Evolutionary conservation across 2,329 filamentous ascomycete genomes (phyloP).

Genomic region (Trichoderma sp.): DNA sequence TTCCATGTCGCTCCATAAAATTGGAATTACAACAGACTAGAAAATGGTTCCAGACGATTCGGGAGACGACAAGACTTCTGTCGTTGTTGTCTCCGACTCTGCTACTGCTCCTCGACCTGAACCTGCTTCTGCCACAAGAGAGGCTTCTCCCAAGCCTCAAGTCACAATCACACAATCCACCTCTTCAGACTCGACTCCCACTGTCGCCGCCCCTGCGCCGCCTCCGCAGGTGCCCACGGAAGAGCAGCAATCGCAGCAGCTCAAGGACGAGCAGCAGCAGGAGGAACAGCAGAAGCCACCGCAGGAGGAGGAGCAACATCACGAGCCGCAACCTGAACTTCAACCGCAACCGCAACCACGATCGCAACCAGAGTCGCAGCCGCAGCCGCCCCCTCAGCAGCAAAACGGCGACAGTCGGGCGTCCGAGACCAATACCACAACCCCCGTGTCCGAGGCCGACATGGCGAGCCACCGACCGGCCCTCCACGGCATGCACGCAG

Average conservation of each 20-base stretch:
- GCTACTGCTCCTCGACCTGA: conserved; percentile 27
- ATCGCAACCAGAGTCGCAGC: conserved; percentile 23
- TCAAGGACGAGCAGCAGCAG: neutral
- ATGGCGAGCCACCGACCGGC: conserved; percentile 37
- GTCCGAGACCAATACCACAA: conserved; percentile 28
- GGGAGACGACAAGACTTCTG: conserved; percentile 27
- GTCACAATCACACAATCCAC: neutral
- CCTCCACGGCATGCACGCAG: conserved; percentile 31
- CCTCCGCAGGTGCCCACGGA: neutral
- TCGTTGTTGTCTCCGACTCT: conserved; percentile 20
- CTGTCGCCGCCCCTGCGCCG: conserved; percentile 22
- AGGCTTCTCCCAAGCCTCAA: conserved; percentile 18
- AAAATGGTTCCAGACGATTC: conserved; percentile 33
- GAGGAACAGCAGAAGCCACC: conserved; percentile 20
- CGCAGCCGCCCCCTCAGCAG: conserved; percentile 28
- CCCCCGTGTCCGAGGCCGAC: conserved; percentile 27
- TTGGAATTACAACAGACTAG: conserved; percentile 33
- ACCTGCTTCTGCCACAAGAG: conserved; percentile 25
- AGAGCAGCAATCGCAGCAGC: conserved; percentile 3
- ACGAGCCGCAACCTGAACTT: neutral
- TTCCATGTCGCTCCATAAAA: conserved; percentile 41
- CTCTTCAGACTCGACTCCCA: conserved; percentile 15
- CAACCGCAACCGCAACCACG: neutral
- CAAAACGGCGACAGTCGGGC: conserved; percentile 37
- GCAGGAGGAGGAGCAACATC: neutral